Evolutionary conservation across 2,329 filamentous ascomycete genomes (phyloP), one percentile per base, ranked within the genome.

Genomic region (Colletotrichum viniferum): DNA sequence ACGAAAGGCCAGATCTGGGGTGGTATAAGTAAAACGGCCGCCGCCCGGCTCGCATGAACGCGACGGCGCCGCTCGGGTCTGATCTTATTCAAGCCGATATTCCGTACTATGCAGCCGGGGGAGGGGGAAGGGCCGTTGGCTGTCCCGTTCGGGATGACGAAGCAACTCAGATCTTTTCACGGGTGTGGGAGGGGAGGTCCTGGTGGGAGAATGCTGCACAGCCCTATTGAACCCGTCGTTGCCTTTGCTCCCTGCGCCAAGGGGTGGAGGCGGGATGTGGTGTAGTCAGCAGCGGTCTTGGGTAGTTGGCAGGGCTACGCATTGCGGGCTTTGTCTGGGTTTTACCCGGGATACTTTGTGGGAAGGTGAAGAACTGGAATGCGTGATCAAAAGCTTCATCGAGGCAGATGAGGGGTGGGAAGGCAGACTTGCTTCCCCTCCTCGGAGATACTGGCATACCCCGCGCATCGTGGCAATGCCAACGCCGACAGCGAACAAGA

Each of bases 321-420:
- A 4, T 21, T 48, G n/a, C n/a, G 43, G 43, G 43, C 18, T n/a
- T 43, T 5, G 4, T 43, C 38, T n/a, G 0, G 2, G 3, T 48
- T 0, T 3, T 48, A 2, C n/a, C 21, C 2, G 43, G n/a, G 43
- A n/a, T 48, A 6, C 38, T 43, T 43, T n/a, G 0, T 48, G 43
- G 10, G 7, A 7, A 4, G 10, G 5, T 1, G n/a, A 13, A 3
- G 3, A 0, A 2, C 10, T 3, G 43, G 43, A 21, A 52, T 13
- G n/a, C 1, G 2, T 52, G 43, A 13, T 52, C n/a, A 13, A 21
- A 52, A 52, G 43, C 43, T 52, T 52, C n/a, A 52, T 21, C 9
- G 18, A n/a, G 38, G 38, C 0, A 48, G 5, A 0, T 52, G 43
- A 52, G 43, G n/a, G n/a, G 0, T 21, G 43, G 4, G 2, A 52